Evolutionary conservation across 192 early-diverging fungal species (phyloP), one percentile per base, ranked within the genome.

Genomic region (Backusella luteola): DNA sequence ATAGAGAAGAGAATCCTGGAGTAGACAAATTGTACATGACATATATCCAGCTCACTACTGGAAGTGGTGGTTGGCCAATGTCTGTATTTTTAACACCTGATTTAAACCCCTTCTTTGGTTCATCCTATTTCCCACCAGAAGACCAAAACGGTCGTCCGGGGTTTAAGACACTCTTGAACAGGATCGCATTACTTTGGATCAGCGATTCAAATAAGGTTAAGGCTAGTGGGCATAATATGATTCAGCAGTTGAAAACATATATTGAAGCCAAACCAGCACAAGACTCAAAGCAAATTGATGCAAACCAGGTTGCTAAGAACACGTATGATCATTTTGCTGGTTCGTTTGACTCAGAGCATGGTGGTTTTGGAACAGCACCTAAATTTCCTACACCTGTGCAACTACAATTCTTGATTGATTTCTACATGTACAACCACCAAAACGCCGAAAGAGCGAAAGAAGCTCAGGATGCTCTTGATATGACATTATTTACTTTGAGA

Each of bases 21-120:
- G 90, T 91, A 11, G 90, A 91, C 77, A 87, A 85, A 21, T 74
- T 89, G 66, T 91, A 90, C 74, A 91, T 91, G 90, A 87, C 87
- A 9, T 92, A 85, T 76, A 84, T 92, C 7, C 87, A 90, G 78
- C 74, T 84, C 26, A 80, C 85, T 17, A 81, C 87, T 19, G 91
- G 91, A n/a, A 69, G 81, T 36, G 91, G 89, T n/a, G 91, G 91
- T 35, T 92, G 91, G 91, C 91, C 91, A 11, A 91, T 92, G 88
- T 85, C 82, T 6, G 88, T 90, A 1, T 89, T 89, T 59, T 70
- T 92, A 34, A 91, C 91, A 23, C 86, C 88, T 9, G 82, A 84
- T 26, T 69, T 84, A 32, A 78, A 83, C 38, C 85, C 85, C 19
- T 80, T 86, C 14, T 84, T 84, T 80, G 85, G 85, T 32, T 81